Base-by-base conservation (phyloP, 2,329 filamentous ascomycete species). In the Chaetoscypha palmicola region DNA sequence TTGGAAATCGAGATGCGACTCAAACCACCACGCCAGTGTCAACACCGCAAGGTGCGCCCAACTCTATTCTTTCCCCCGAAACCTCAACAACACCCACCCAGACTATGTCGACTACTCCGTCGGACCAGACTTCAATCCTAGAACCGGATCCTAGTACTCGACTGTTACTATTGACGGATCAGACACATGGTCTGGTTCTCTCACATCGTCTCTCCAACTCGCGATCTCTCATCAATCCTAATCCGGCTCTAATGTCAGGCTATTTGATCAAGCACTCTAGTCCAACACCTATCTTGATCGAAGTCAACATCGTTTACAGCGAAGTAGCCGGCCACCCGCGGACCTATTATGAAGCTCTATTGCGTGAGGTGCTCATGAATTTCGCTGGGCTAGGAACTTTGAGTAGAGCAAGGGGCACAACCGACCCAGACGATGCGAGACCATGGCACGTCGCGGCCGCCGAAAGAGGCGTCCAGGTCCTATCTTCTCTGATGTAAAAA, bases 391-490 rank as follows among this genome's bases (percentile, higher is more conserved):
- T 92, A 49, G 81, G 79, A 0, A 77, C 84, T 14, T 60, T 92
- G 54, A 84, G 83, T 1, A 73, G 79, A 50, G 75, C 80, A 17
- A 76, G 82, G 48, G 83, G 79, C 0, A 67, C 81, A 56, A 68
- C 79, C 57, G 73, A 78, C 56, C 64, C 71, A 48, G 68, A 66
- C 38, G 78, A 81, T 57, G 71, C 79, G n/a, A 67, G 84, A 55
- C 86, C 86, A 14, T 87, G 86, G 83, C 86, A 91, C 68, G 68
- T 91, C 47, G 81, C 79, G 10, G 81, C 77, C 14, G 84, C 80
- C 2, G 74, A 83, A 63, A 83, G 82, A 64, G 83, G 76, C 2
- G 79, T 80, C 3, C 70, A 76, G 59, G 81, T 74, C 16, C 63
- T 91, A 58, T 78, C 79, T 62, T 67, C 77, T 57, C 64, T 81